Evolutionary conservation across 306 rosid species (phyloP).

Genomic region (Vigna hirtella): DNA sequence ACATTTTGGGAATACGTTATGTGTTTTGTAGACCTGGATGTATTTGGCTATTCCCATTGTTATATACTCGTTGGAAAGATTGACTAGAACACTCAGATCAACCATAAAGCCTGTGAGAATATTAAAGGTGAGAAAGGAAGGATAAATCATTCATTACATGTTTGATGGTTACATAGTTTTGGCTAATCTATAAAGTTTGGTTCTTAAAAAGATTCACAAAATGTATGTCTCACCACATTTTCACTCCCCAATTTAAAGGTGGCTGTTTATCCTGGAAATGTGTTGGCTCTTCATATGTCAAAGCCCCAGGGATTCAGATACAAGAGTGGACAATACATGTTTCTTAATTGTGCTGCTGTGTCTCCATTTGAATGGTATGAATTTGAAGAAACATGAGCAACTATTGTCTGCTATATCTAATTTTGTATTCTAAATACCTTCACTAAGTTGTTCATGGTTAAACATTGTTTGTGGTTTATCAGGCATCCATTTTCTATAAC

Average conservation of each 20-base stretch:
- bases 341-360: constrained; percentile 63
- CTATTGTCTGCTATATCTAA: not conserved
- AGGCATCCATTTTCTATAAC: constrained; percentile 85
- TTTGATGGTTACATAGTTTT: constrained; percentile 25
- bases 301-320: constrained; percentile 70
- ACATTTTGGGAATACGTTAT: constrained; percentile 15
- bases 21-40: constrained; percentile 64
- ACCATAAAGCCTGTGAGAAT: constrained; percentile 58
- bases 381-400: constrained; percentile 30
- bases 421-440: not conserved
- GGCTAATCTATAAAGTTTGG: not conserved
- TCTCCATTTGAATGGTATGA: constrained; percentile 72
- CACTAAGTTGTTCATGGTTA: not conserved
- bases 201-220: not conserved
- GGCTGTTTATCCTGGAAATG: constrained; percentile 74
- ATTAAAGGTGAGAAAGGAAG: constrained; percentile 48
- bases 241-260: constrained; percentile 56
- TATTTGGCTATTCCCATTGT: constrained; percentile 57
- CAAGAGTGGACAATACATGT: constrained; percentile 73
- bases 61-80: constrained; percentile 55
- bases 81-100: constrained; percentile 58
- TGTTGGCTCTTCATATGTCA: constrained; percentile 65
- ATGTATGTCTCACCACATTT: constrained; percentile 28
- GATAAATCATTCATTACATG: constrained; percentile 4
- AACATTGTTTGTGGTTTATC: constrained; percentile 34